Percentiles rank a stretch among this genome's conserved stretches.
Evolutionary conservation across 2,329 filamentous ascomycete genomes (phyloP).

Genomic region (Ceratocystis ficicola): DNA sequence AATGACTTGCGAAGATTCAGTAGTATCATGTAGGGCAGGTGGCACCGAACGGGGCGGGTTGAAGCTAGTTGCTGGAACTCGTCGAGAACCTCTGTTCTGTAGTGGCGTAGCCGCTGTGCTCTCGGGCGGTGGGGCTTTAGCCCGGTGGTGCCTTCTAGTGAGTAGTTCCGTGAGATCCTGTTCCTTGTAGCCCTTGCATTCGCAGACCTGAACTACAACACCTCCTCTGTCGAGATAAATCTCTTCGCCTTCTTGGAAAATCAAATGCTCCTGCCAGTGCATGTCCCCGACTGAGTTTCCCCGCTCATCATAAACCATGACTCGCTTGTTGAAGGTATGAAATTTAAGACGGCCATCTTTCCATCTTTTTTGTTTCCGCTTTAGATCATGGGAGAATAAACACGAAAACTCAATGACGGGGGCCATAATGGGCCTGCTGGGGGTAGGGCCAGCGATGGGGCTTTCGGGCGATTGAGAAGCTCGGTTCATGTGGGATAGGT

Average conservation of each 20-base stretch:
- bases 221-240: conserved; percentile 63
- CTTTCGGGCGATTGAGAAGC: conserved; percentile 3
- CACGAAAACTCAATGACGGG: conserved; percentile 71
- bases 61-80: conserved; percentile 8
- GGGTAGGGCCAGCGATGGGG: neutral
- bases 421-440: conserved; percentile 47
- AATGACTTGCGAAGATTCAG: neutral
- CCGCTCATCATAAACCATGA: conserved; percentile 79
- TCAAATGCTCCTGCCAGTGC: conserved; percentile 59
- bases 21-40: neutral
- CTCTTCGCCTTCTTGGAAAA: conserved; percentile 72
- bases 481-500: conserved; percentile 7
- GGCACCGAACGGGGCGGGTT: conserved; percentile 13
- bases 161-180: conserved; percentile 69
- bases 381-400: conserved; percentile 74
- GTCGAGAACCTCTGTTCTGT: conserved; percentile 18
- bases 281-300: conserved; percentile 74
- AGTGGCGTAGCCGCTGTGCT: conserved; percentile 22
- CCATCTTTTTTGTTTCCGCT: conserved; percentile 83
- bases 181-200: conserved; percentile 57
- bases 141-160: conserved; percentile 41
- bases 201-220: conserved; percentile 67
- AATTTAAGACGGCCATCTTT: conserved; percentile 81
- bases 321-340: conserved; percentile 78
- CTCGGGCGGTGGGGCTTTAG: conserved; percentile 19